Percentiles rank a stretch among this genome's conserved stretches.
Conservation (phyloP, 176 grass and related monocot species). For the Hordeum vulgare region MorexV3_pseudomolecules_assembly NC_058523.1:527014927-527015426, state of each 20-base stretch:
- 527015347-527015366: not conserved
- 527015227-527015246: not conserved
- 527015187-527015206: not conserved
- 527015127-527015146: not conserved
- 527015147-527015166: not conserved
- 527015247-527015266: not conserved
- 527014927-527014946: not conserved
- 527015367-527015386: not conserved
- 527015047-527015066: slow-evolving; percentile 5
- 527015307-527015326: not conserved
- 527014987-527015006: slow-evolving; percentile 69
- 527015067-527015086: slow-evolving; percentile 12
- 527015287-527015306: not conserved
- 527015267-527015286: not conserved
- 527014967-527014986: slow-evolving; percentile 66
- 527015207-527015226: not conserved
- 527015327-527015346: not conserved
- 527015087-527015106: not conserved
- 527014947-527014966: slow-evolving; percentile 97
- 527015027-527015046: slow-evolving; percentile 38
- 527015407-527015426: slow-evolving; percentile 5
- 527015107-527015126: not conserved
- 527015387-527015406: not conserved
- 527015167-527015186: not conserved
- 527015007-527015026: slow-evolving; percentile 76